Conservation (phyloP, 208 protist species). For the Giardia muris region DNA sequence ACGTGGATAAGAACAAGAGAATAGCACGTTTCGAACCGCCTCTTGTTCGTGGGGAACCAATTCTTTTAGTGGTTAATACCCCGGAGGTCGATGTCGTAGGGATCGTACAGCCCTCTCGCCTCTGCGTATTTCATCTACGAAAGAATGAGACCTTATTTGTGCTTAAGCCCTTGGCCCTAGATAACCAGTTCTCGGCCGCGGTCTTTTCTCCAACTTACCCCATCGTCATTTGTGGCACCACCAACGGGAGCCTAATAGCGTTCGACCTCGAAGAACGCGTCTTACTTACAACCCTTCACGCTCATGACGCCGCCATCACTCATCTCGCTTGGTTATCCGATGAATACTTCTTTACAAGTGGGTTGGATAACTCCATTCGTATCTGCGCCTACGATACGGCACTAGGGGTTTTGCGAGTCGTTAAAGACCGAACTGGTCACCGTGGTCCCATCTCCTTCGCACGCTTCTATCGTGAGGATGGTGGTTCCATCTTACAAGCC, state of each 20-base stretch:
- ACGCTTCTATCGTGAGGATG: neutral
- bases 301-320: neutral
- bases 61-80: neutral
- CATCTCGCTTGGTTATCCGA: neutral
- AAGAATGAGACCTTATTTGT: neutral
- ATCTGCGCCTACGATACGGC: neutral
- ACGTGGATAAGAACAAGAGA: neutral
- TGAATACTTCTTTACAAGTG: neutral
- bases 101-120: neutral
- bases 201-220: neutral
- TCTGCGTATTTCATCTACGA: neutral
- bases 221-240: neutral
- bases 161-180: neutral
- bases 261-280: neutral
- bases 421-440: neutral
- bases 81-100: neutral
- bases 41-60: neutral
- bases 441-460: neutral
- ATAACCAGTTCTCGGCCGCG: neutral
- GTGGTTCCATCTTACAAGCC: neutral
- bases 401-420: neutral
- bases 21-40: neutral
- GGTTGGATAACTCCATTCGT: neutral
- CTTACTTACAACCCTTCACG: neutral
- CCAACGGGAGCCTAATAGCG: neutral